These are phyloP conservation scores for Przewalskia tangutica DNA, from an alignment of 257 asterid genomes.

Conservation along the genomic window DNA sequence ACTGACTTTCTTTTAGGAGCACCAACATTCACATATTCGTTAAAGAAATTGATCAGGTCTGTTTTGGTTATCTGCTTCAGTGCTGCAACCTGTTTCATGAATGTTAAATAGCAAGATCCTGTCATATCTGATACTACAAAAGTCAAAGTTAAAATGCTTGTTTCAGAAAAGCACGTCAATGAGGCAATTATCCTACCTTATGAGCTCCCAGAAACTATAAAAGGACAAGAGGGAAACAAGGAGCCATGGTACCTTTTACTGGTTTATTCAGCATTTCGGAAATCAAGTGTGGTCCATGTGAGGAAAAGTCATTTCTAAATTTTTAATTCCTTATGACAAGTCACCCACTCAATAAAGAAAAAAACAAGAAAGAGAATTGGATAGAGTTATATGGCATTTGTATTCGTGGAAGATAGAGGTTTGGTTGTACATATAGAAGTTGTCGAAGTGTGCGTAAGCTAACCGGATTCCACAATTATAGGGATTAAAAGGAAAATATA, in stretches of 20 bases:
- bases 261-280: background rate
- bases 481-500: too few species aligned
- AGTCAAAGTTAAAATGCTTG: background rate
- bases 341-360: too few species aligned
- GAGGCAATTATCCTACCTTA: background rate
- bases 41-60: constrained; percentile 70
- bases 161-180: background rate
- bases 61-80: constrained; percentile 57
- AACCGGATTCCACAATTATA: too few species aligned
- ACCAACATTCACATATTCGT: constrained; percentile 71
- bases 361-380: too few species aligned
- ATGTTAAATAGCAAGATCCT: background rate
- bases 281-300: background rate
- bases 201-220: background rate
- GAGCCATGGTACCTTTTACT: background rate
- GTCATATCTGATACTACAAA: background rate
- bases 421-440: too few species aligned
- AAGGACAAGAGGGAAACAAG: background rate
- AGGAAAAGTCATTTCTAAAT: too few species aligned
- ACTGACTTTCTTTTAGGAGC: constrained; percentile 53
- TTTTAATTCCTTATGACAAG: too few species aligned
- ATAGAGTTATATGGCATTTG: too few species aligned
- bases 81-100: constrained; percentile 53
- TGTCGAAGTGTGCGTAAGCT: too few species aligned
- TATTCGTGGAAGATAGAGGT: too few species aligned